phyloP scores from a whole-genome alignment of 345 rosid genomes.

The Eucalyptus erythrocorys region DNA sequence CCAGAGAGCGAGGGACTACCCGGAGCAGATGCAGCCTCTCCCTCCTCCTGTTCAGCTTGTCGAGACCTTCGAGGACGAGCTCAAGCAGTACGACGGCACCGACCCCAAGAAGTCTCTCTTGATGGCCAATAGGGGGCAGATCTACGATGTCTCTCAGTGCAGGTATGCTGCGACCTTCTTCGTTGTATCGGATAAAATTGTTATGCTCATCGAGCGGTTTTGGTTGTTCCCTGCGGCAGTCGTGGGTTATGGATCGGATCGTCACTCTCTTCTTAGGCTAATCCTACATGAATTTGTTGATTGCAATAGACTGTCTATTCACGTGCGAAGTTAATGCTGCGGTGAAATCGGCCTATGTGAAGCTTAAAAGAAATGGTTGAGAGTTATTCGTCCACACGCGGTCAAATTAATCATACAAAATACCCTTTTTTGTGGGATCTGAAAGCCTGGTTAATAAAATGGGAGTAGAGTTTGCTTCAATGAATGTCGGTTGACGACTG shows the following conservation, averaged over 20 bases:
- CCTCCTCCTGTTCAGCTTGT: constrained; percentile 87
- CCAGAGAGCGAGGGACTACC: constrained; percentile 20
- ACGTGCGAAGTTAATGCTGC: no score
- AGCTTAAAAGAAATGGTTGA: no score
- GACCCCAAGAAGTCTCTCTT: constrained; percentile 84
- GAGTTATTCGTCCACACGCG: no score
- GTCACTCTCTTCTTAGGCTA: neutral
- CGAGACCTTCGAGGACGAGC: constrained; percentile 75
- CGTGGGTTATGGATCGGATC: neutral
- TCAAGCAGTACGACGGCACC: constrained; percentile 71
- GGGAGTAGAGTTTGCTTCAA: no score
- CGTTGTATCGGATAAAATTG: neutral
- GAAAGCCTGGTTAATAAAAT: no score
- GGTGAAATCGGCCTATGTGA: no score
- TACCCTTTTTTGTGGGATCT: no score
- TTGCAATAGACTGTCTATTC: neutral
- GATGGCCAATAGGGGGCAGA: constrained; percentile 97
- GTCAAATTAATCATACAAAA: no score
- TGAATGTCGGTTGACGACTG: no score
- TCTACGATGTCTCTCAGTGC: constrained; percentile 95
- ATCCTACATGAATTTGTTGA: neutral
- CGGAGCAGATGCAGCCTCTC: constrained; percentile 55
- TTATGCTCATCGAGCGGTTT: neutral
- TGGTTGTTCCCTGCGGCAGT: neutral
- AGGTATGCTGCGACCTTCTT: constrained; percentile 22